Base-by-base conservation (phyloP, 2,329 filamentous ascomycete genomes). In the Xylaria sp. region DNA sequence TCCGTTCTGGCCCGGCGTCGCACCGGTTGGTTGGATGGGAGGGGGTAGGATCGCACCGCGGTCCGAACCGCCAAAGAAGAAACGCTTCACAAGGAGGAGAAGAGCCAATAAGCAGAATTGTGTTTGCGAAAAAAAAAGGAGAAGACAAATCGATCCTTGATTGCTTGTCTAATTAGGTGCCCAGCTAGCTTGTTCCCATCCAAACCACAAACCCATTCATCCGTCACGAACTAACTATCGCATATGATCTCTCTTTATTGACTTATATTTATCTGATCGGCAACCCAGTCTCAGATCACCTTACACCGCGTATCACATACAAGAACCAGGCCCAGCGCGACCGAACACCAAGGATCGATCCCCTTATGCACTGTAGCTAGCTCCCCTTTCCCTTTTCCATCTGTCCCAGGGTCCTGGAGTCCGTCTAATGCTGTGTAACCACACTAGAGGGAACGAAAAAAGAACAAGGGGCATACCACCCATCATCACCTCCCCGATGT, bases 401-500 rank as follows among this genome's bases (percentile, higher is more conserved):
- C 54, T 19, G 48, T 54, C 36, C 64, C 64, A 60, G 60, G 57
- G 57, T 36, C 55, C 54, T 42, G 59, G 63, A 53, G 59, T 54
- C 57, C 53, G 39, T 62, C 70, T 65, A 64, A 73, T 69, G 71
- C 62, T 69, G 71, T 73, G 71, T 72, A 73, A 73, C 71, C 68
- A 68, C 69, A 72, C 71, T 72, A 71, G 12, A 64, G 50, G 24
- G 14, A 12, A 34, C 19, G 2, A 51, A 3, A 57, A 24, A 39
- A 11, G 47, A 58, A 67, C 59, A 61, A 51, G 64, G 59, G 59
- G 27, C 61, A 54, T 36, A 59, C 59, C 54, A 63, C 30, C 54
- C 45, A 60, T 68, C 53, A 54, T 24, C 55, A 61, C 68, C 70
- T 63, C 68, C 56, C 60, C 65, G n/a, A 42, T 55, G 19, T 59